phyloP scores from a whole-genome alignment of 208 protist genomes.

The Phytomonas sp. region DNA sequence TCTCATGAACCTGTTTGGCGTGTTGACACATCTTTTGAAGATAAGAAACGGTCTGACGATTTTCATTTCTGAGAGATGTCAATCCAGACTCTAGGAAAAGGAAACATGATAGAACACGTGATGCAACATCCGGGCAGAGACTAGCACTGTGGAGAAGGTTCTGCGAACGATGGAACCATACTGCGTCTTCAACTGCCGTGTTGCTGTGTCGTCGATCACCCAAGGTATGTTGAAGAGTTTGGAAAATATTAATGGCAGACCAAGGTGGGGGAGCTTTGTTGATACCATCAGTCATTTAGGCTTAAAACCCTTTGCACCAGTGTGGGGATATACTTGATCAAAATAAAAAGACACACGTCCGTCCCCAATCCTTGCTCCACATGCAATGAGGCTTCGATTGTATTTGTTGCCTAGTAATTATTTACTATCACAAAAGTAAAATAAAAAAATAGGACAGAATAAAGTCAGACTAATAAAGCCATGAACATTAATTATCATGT shows the following conservation, averaged over 20 bases:
- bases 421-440: neutral
- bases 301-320: neutral
- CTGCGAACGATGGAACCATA: neutral
- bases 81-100: conserved; percentile 4
- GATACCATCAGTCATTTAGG: neutral
- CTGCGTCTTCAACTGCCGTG: neutral
- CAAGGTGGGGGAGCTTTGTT: neutral
- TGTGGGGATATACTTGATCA: neutral
- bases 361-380: neutral
- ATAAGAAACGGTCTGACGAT: neutral
- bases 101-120: conserved; percentile 5
- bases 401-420: neutral
- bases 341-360: neutral
- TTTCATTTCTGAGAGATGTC: neutral
- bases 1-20: conserved; percentile 3
- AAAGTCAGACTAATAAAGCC: neutral
- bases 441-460: neutral
- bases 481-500: neutral
- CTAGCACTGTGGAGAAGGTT: neutral
- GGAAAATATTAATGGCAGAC: neutral
- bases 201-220: neutral
- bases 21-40: conserved; percentile 3
- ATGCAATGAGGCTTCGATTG: neutral
- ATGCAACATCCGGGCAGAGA: neutral
- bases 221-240: neutral